phyloP scores from a whole-genome alignment of 495 filamentous ascomycete species.

The Rusavskia elegans region DNA sequence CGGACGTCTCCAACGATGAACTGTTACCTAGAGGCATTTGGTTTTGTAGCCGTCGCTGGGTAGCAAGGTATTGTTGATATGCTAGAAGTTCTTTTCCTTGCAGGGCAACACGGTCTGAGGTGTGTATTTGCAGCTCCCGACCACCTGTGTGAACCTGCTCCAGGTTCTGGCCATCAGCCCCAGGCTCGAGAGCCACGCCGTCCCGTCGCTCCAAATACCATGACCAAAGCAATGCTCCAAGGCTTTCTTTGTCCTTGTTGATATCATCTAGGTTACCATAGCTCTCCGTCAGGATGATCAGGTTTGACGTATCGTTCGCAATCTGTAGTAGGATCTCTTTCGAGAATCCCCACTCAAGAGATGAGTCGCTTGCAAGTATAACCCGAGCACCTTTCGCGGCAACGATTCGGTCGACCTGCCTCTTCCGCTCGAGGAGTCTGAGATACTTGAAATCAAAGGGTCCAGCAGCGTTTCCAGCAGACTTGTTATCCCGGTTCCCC shows the following conservation, averaged over 20 bases:
- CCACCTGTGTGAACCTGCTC: constrained; percentile 52
- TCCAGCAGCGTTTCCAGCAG: constrained; percentile 32
- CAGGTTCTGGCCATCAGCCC: constrained; percentile 40
- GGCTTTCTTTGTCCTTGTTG: constrained; percentile 20
- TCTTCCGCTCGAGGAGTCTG: constrained; percentile 59
- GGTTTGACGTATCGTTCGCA: constrained; percentile 57
- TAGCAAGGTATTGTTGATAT: constrained; percentile 84
- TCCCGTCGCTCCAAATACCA: constrained; percentile 55
- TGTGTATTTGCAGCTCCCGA: constrained; percentile 39
- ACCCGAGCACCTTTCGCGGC: constrained; percentile 42
- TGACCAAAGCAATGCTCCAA: constrained; percentile 49
- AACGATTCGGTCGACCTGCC: constrained; percentile 51
- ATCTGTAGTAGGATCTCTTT: constrained; percentile 64
- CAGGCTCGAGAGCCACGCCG: constrained; percentile 42
- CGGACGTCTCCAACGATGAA: constrained; percentile 47
- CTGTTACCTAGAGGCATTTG: constrained; percentile 52
- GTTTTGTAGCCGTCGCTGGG: constrained; percentile 62
- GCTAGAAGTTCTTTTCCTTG: constrained; percentile 56
- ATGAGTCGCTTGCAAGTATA: constrained; percentile 79
- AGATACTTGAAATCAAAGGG: constrained; percentile 88
- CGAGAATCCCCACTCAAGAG: constrained; percentile 90
- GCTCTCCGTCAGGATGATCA: constrained; percentile 69
- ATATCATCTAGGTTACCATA: background rate
- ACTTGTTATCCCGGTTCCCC: constrained; percentile 18
- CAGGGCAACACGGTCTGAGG: constrained; percentile 45